These are phyloP conservation scores for Scalesia atractyloides DNA, from an alignment of 129 eudicot species.

Conservation along the genomic window DNA sequence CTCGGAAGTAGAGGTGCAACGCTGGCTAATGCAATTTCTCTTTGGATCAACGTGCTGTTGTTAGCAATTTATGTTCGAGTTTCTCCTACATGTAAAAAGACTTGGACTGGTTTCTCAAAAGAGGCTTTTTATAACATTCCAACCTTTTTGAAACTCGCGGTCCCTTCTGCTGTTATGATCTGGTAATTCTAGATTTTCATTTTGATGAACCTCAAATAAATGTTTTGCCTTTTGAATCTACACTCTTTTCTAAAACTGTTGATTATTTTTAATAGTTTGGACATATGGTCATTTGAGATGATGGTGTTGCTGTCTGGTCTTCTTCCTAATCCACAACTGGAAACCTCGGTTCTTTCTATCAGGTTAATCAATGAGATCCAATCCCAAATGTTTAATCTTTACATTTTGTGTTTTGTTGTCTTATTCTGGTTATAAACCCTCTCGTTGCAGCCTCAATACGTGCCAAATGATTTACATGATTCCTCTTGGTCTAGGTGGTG, in stretches of 20 bases:
- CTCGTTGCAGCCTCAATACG: slow-evolving; percentile 60
- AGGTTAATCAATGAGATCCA: slow-evolving; percentile 31
- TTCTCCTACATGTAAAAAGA: slow-evolving; percentile 59
- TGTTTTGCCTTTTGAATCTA: slow-evolving; percentile 1
- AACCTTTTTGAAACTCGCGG: slow-evolving; percentile 53
- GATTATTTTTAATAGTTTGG: slow-evolving; percentile 68
- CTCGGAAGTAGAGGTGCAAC: slow-evolving; percentile 78
- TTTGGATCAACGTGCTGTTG: slow-evolving; percentile 62
- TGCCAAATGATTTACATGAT: slow-evolving; percentile 66
- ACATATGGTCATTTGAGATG: slow-evolving; percentile 87
- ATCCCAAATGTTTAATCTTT: not conserved
- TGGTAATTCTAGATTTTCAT: slow-evolving; percentile 44
- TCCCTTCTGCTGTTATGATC: slow-evolving; percentile 83
- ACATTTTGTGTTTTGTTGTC: not conserved
- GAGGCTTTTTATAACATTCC: slow-evolving; percentile 56
- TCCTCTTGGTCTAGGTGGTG: slow-evolving; percentile 76
- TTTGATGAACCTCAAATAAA: not conserved
- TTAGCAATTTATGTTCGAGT: slow-evolving; percentile 53
- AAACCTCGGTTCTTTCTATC: slow-evolving; percentile 82
- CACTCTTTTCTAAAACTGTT: not conserved
- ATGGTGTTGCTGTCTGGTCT: slow-evolving; percentile 81
- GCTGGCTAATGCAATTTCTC: slow-evolving; percentile 64
- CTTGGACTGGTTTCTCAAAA: slow-evolving; percentile 70
- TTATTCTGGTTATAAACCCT: not conserved
- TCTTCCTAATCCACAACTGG: slow-evolving; percentile 85